phyloP scores from a whole-genome alignment of 495 filamentous ascomycete genomes.

The Clavariopsis aquatica region DNA sequence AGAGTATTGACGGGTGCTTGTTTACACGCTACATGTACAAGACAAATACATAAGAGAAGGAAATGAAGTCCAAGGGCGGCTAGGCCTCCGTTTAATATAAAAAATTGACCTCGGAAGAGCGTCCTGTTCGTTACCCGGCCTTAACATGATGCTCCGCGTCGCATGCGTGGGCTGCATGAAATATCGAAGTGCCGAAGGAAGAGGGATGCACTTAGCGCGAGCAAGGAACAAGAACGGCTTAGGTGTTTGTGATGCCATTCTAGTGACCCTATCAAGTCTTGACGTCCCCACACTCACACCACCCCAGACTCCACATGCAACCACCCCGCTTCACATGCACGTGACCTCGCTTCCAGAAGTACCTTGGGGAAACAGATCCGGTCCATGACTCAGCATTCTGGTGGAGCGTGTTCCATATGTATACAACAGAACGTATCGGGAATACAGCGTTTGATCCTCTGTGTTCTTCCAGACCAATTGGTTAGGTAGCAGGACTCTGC shows the following conservation, averaged over 20 bases:
- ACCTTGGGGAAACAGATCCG: neutral
- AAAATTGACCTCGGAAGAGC: neutral
- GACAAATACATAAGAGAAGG: neutral
- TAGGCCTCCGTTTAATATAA: neutral
- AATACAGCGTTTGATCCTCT: neutral
- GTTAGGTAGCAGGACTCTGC: no score
- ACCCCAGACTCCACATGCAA: neutral
- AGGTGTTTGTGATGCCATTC: neutral
- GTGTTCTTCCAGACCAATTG: neutral
- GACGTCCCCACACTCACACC: neutral
- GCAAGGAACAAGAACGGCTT: neutral
- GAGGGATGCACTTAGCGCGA: neutral
- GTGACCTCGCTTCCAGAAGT: neutral
- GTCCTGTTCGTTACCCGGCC: neutral
- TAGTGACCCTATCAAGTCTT: neutral
- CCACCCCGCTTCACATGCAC: neutral
- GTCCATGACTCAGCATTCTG: neutral
- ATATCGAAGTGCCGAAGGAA: slow-evolving; percentile 19
- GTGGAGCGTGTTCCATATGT: neutral
- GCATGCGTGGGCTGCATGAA: neutral
- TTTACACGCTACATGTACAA: slow-evolving; percentile 19
- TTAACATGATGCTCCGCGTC: neutral
- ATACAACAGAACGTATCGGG: neutral
- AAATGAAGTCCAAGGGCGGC: neutral
- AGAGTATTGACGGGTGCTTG: neutral